These are phyloP conservation scores for Rhododendron ovatum DNA, from an alignment of 148 eudicot species.

Conservation along the genomic window DNA sequence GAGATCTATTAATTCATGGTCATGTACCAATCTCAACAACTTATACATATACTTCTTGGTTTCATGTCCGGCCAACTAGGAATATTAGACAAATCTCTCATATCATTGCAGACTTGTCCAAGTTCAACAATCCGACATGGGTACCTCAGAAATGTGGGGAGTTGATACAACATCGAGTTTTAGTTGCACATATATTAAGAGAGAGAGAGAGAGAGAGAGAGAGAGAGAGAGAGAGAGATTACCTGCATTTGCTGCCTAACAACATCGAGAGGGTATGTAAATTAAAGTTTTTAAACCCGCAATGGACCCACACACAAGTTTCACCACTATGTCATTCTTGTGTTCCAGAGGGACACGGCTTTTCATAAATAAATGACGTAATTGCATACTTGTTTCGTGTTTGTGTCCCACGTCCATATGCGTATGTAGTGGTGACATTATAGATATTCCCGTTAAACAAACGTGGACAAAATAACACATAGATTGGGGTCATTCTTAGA, in stretches of 20 bases:
- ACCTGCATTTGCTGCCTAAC: slow-evolving; percentile 99
- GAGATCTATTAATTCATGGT: not conserved
- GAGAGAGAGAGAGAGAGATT: slow-evolving; percentile 11
- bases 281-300: slow-evolving; percentile 90
- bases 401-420: no score
- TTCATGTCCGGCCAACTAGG: not conserved
- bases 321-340: slow-evolving; percentile 67
- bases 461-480: no score
- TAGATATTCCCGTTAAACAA: no score
- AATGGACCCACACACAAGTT: slow-evolving; percentile 80
- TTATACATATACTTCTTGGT: not conserved
- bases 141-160: not conserved
- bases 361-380: slow-evolving; percentile 42
- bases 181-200: not conserved
- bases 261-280: slow-evolving; percentile 93
- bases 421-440: no score
- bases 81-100: not conserved
- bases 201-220: slow-evolving; percentile 2
- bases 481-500: no score
- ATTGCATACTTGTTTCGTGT: no score
- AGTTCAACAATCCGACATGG: not conserved
- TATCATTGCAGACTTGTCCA: not conserved
- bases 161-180: not conserved
- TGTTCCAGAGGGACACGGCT: slow-evolving; percentile 63
- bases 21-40: not conserved